Base-by-base conservation (phyloP, 2,329 filamentous ascomycete genomes). In the Fusarium xyrophilum region DNA sequence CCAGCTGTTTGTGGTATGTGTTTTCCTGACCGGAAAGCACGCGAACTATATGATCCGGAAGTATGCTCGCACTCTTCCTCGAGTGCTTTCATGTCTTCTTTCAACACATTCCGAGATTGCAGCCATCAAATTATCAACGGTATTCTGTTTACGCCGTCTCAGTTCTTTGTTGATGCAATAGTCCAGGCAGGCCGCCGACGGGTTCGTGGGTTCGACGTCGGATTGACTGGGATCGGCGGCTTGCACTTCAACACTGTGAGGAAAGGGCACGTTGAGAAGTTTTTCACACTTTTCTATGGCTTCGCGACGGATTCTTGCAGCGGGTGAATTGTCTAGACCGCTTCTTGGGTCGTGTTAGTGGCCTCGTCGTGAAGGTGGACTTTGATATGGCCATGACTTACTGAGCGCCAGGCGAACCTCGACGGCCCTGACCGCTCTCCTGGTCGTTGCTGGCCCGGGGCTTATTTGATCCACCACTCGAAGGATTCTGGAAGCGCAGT, bases 191-290 rank as follows among this genome's bases (percentile, higher is more conserved):
- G 60, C 65, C 55, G 70, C 67, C 55, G 67, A 72, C 51, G 75
- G 72, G 12, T 76, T 72, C 36, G 77, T 76, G 39, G 74, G 74
- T 25, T 75, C 35, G 52, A 58, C 57, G 67, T 70, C 63, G 56
- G 54, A 36, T 57, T 70, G 48, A 42, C 30, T 69, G 43, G 48
- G 33, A 58, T 70, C 68, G 68, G 70, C 71, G 71, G 71, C 68
- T 73, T 53, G 60, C 67, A 60, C 59, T 68, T 38, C 56, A 46
- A 43, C 43, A 43, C 40, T 46, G 19, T 52, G 27, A 15, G 69
- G 52, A 23, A 67, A 60, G 63, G 71, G 61, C 67, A 73, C 69
- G 58, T 59, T 73, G 62, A 65, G 61, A 42, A 54, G 57, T 12
- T 51, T 56, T 55, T 58, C 63, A 28, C 57, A 56, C 52, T 63